Base-by-base conservation (phyloP, 148 eudicot species). In the Rhododendron kiyosumense region DNA sequence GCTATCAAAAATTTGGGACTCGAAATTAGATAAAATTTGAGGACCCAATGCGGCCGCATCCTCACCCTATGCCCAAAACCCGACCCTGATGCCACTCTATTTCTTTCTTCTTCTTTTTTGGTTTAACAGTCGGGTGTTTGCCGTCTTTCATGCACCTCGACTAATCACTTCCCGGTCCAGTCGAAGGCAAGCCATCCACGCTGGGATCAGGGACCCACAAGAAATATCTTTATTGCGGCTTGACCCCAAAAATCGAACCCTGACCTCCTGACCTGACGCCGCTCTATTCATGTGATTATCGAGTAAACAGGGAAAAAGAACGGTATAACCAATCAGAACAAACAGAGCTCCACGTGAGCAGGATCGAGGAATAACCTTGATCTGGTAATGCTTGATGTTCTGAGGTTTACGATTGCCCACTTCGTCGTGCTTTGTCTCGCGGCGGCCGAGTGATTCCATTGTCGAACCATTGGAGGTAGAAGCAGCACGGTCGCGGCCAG, bases 341-440 rank as follows among this genome's bases (percentile, higher is more conserved):
- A 14, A n/a, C 17, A 81, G n/a, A 69, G 48, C 14, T 22, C 77
- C 18, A 20, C 2, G 41, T 18, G 34, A 81, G 15, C 61, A 79
- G 22, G 63, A 26, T 14, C 12, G 71, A 81, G 69, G 24, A 51
- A 26, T 26, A 26, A 95, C 98, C 98, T 94, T 94, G 79, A 92
- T 87, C 86, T 96, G 98, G 87, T 92, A 96, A 89, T 89, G 98
- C 59, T 93, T 96, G 85, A 89, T 46, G 43, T 83, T 65, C 34
- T 89, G 93, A 61, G 93, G 91, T 52, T 88, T 84, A 48, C n/a
- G 74, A 24, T 84, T 63, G 78, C n/a, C n/a, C 5, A 80, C 86
- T 52, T 86, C 84, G 38, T 78, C 87, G 17, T 82, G 82, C 61
- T 51, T 65, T 63, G 71, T 78, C 34, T 36, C 87, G 28, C 26